Evolutionary conservation across 1,284 basidiomycete genomes (phyloP).

Genomic region (Tylopilus sp.): DNA sequence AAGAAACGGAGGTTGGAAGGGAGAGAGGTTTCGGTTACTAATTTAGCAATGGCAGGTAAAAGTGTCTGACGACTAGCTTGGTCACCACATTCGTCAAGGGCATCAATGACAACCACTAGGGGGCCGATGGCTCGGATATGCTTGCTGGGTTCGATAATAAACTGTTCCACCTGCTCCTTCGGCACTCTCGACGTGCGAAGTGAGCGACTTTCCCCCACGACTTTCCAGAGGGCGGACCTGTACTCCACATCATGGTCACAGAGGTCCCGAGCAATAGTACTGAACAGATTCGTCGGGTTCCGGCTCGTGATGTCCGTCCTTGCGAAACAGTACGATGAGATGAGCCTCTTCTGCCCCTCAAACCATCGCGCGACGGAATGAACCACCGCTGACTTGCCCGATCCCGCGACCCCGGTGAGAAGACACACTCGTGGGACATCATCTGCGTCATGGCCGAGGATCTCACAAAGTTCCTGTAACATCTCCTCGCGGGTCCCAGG

Average conservation of each 20-base stretch:
- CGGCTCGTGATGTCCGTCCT: not conserved
- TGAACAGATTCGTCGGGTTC: slow-evolving; percentile 7
- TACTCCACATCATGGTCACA: slow-evolving; percentile 8
- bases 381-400: slow-evolving; percentile 1
- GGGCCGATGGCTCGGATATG: slow-evolving; percentile 6
- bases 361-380: slow-evolving; percentile 1
- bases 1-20: slow-evolving; percentile 15
- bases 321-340: slow-evolving; percentile 1
- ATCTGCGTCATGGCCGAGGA: not conserved
- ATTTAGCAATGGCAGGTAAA: not conserved
- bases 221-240: slow-evolving; percentile 6
- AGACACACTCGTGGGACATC: slow-evolving; percentile 2
- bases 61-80: not conserved
- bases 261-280: slow-evolving; percentile 13
- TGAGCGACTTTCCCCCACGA: slow-evolving; percentile 3
- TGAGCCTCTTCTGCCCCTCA: not conserved
- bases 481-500: not conserved
- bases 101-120: slow-evolving; percentile 18
- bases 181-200: slow-evolving; percentile 8
- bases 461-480: slow-evolving; percentile 22
- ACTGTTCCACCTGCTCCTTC: slow-evolving; percentile 2
- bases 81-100: slow-evolving; percentile 21
- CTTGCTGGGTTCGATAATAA: slow-evolving; percentile 11
- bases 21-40: not conserved
- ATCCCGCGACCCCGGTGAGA: slow-evolving; percentile 5